Percentiles rank a stretch among this genome's conserved stretches.
Evolutionary conservation across 108 stramenopile species (phyloP).

Genomic region (Cyclotella choctawhatcheeana): DNA sequence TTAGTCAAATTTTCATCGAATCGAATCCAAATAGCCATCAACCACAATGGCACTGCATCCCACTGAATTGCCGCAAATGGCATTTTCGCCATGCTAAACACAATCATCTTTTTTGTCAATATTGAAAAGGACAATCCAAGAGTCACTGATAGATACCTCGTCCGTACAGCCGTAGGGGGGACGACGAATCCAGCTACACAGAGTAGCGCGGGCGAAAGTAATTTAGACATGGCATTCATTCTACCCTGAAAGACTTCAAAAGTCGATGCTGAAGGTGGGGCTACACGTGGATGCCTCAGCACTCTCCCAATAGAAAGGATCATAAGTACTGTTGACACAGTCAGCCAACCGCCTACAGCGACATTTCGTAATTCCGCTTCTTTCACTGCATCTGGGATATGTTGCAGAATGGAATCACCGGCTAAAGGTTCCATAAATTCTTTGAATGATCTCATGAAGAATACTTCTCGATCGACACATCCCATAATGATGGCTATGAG

Average conservation of each 20-base stretch:
- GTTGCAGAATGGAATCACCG: background rate
- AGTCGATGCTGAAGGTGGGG: slow-evolving; percentile 15
- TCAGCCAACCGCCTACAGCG: slow-evolving; percentile 39
- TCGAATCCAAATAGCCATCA: slow-evolving; percentile 54
- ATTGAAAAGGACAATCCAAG: slow-evolving; percentile 70
- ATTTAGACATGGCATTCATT: slow-evolving; percentile 62
- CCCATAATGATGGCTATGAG: slow-evolving; percentile 36
- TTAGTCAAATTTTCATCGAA: slow-evolving; percentile 38
- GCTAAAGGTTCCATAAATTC: slow-evolving; percentile 21
- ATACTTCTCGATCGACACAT: slow-evolving; percentile 52
- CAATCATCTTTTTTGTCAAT: slow-evolving; percentile 87
- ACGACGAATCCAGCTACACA: slow-evolving; percentile 46
- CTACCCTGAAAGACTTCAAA: slow-evolving; percentile 16
- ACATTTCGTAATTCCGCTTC: slow-evolving; percentile 56
- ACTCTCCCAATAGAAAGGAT: slow-evolving; percentile 54
- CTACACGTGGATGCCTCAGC: slow-evolving; percentile 40
- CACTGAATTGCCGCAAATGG: slow-evolving; percentile 69
- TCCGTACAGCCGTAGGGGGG: slow-evolving; percentile 35
- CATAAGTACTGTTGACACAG: slow-evolving; percentile 48
- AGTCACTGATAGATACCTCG: slow-evolving; percentile 54
- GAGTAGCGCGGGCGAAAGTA: slow-evolving; percentile 55
- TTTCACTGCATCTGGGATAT: slow-evolving; percentile 25
- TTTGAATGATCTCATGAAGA: slow-evolving; percentile 45
- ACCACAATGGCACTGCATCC: slow-evolving; percentile 64
- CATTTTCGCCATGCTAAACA: slow-evolving; percentile 86